Evolutionary conservation across 495 filamentous ascomycete genomes (phyloP).

Genomic region (Tuber magnatum): DNA sequence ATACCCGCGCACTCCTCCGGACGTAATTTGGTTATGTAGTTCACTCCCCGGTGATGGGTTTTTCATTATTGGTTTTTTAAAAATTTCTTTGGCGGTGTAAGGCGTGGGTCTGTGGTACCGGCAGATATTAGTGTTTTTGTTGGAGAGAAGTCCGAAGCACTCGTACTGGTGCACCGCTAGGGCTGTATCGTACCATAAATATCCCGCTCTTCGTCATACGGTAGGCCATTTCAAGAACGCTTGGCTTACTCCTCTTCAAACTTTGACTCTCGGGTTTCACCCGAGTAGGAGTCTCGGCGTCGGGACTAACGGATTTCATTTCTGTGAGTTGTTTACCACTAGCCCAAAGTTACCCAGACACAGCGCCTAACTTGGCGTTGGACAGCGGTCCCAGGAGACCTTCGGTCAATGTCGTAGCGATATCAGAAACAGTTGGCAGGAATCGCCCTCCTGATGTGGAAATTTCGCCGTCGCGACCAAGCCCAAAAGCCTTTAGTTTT

Average conservation of each 20-base stretch:
- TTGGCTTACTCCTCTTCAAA: background rate
- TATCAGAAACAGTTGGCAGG: background rate
- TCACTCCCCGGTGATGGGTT: background rate
- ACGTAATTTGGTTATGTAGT: background rate
- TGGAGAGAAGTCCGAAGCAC: background rate
- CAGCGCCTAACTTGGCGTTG: background rate
- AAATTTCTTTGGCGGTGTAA: background rate
- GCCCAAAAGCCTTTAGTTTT: background rate
- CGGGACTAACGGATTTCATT: background rate
- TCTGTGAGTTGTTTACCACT: background rate
- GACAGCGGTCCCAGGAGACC: background rate
- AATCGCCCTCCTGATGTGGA: background rate
- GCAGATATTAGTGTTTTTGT: background rate
- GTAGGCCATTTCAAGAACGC: background rate
- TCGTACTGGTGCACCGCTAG: background rate
- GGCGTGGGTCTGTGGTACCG: background rate
- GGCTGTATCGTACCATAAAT: background rate
- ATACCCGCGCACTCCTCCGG: too few species aligned
- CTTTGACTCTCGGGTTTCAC: background rate
- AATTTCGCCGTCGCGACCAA: background rate
- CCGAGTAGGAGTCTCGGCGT: background rate
- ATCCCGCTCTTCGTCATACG: background rate
- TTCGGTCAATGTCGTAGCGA: background rate
- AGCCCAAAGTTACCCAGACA: background rate
- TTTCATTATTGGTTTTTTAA: background rate